A percentile compares a stretch with the other conserved stretches of the same genome.
These are phyloP conservation scores for Datisca glomerata DNA, from an alignment of 306 rosid genomes.

Conservation along the genomic window DNA sequence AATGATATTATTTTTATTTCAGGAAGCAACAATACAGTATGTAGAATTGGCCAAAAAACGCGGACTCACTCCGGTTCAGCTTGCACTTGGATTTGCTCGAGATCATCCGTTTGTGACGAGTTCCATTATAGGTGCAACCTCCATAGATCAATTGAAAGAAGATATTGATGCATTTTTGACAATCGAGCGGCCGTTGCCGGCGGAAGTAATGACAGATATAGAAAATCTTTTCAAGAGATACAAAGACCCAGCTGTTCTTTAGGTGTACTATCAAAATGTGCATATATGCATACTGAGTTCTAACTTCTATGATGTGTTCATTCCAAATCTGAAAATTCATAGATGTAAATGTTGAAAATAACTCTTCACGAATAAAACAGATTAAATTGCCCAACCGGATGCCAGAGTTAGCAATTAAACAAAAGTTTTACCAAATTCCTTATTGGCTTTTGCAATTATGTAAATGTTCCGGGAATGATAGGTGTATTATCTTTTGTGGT, in stretches of 20 bases:
- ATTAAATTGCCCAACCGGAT: too few relatives aligned
- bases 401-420: too few relatives aligned
- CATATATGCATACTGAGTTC: too few relatives aligned
- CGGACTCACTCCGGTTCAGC: constrained; percentile 58
- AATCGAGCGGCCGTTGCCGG: constrained; percentile 61
- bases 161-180: constrained; percentile 56
- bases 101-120: constrained; percentile 85
- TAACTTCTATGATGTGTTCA: too few relatives aligned
- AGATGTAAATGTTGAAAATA: too few relatives aligned
- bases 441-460: too few relatives aligned
- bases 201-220: constrained; percentile 44
- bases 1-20: constrained; percentile 14
- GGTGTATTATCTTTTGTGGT: too few relatives aligned
- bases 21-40: constrained; percentile 66
- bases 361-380: too few relatives aligned
- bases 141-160: constrained; percentile 69
- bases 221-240: constrained; percentile 58
- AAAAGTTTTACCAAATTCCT: too few relatives aligned
- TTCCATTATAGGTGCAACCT: constrained; percentile 83
- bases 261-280: too few relatives aligned
- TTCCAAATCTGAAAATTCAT: too few relatives aligned
- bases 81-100: constrained; percentile 79
- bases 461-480: too few relatives aligned
- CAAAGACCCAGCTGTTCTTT: constrained; percentile 53
- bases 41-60: constrained; percentile 59